Base-by-base conservation (phyloP, 2,329 filamentous ascomycete species). In the Penicillium digitatum region DNA sequence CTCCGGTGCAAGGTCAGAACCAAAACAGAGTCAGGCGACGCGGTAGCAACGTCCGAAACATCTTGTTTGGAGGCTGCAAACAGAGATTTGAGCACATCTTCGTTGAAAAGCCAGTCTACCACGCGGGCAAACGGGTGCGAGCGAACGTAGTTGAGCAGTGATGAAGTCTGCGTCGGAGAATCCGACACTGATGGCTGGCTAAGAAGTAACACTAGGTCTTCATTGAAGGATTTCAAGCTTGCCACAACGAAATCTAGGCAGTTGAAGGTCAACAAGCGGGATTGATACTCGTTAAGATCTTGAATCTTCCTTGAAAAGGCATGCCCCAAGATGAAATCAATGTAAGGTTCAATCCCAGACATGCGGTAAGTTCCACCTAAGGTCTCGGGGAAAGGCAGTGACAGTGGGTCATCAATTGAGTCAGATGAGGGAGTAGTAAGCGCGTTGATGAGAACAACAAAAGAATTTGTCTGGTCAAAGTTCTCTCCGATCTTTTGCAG, bases 21-120 rank as follows among this genome's bases (percentile, higher is more conserved):
- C 34, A 95, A 76, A 2, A 93, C 89, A 6, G 93, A 95, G 62
- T 91, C 87, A 1, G 87, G 84, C 5, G 85, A 78, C 11, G 90
- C 84, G 63, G 83, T 85, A 58, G 88, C 84, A 38, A 96, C 82
- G 55, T 89, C 86, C 8, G 81, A 78, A 16, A 87, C 76, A 62
- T 93, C 84, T 69, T 95, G 87, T 62, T 93, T 88, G 29, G 94
- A 84, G 11, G 88, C 84, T 54, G 84, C 81, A 72, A 96, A 93
- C 2, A 99, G 76, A 14, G 87, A 84, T 61, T 83, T 83, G 65
- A 95, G 84, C 22, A 96, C 89, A 61, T 88, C 90, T 66, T 95
- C 90, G 69, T 95, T 96, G 73, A 95, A 96, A 74, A 99, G 84
- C 91, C 94, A 97, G 69, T 99, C 94, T 89, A 97, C 96, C 16